A percentile compares a stretch with the other conserved stretches of the same genome.
Conservation (phyloP, 2,329 filamentous ascomycete species). For the Diplodia sapinea region DNA sequence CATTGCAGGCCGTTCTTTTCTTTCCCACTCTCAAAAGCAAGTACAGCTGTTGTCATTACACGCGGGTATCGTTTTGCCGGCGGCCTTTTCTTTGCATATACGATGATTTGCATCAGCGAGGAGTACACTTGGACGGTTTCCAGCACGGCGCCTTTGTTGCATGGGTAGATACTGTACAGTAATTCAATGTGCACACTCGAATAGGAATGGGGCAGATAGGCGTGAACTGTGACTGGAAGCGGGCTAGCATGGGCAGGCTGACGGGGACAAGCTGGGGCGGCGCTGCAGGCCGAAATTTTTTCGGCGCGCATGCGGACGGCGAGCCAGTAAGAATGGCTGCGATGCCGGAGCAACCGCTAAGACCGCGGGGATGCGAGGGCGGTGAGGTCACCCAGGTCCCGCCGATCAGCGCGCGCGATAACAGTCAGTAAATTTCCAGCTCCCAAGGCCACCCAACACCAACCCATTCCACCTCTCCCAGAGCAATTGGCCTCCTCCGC, state of each 20-base stretch:
- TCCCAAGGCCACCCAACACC: slow-evolving; percentile 24
- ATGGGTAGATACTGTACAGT: slow-evolving; percentile 26
- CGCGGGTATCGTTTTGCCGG: neutral
- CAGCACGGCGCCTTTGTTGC: slow-evolving; percentile 1
- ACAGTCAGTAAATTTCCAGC: slow-evolving; percentile 31
- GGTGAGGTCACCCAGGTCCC: slow-evolving; percentile 30
- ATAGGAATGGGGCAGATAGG: slow-evolving; percentile 4
- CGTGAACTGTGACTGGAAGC: slow-evolving; percentile 4
- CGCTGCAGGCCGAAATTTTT: slow-evolving; percentile 17
- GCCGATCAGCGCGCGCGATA: slow-evolving; percentile 29
- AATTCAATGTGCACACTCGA: slow-evolving; percentile 27
- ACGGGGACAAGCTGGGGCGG: slow-evolving; percentile 10
- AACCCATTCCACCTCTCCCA: neutral
- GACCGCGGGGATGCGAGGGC: slow-evolving; percentile 21
- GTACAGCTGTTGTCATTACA: slow-evolving; percentile 7
- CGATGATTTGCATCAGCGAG: slow-evolving; percentile 26
- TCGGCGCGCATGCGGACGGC: slow-evolving; percentile 14
- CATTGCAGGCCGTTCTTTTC: neutral
- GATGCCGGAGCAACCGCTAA: slow-evolving; percentile 17
- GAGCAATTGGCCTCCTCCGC: slow-evolving; percentile 23
- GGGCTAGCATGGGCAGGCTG: neutral
- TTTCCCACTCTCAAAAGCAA: slow-evolving; percentile 6
- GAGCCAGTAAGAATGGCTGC: slow-evolving; percentile 24
- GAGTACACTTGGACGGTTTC: slow-evolving; percentile 21
- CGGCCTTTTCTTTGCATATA: slow-evolving; percentile 21